Evolutionary conservation across 2,329 filamentous ascomycete genomes (phyloP).

Genomic region (Ophiocordyceps polyrhachis-furcata): DNA sequence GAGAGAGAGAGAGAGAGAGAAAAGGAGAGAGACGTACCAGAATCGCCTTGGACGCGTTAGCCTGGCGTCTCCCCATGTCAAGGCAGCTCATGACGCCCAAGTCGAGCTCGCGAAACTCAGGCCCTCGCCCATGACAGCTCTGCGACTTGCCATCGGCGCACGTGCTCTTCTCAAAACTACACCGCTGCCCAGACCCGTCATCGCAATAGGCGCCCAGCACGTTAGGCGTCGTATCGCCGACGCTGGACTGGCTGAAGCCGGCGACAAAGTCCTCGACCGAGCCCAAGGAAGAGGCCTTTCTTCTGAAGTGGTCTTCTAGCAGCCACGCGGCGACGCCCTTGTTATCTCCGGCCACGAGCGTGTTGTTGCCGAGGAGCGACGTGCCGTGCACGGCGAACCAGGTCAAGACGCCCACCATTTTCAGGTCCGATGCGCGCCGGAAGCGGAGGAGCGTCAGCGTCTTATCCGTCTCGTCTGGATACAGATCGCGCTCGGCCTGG

Average conservation of each 20-base stretch:
- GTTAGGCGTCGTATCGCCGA: slow-evolving; percentile 82
- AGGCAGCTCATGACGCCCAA: slow-evolving; percentile 56
- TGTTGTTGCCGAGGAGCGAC: slow-evolving; percentile 81
- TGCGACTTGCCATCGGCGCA: slow-evolving; percentile 54
- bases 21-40: no score
- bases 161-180: slow-evolving; percentile 65
- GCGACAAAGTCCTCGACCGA: slow-evolving; percentile 52
- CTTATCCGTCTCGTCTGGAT: slow-evolving; percentile 34
- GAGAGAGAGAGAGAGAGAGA: no score
- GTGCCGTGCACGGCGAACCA: slow-evolving; percentile 92
- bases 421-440: slow-evolving; percentile 51
- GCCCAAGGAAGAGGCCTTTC: slow-evolving; percentile 28
- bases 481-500: slow-evolving; percentile 50
- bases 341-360: slow-evolving; percentile 81
- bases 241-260: slow-evolving; percentile 80
- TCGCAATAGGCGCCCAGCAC: slow-evolving; percentile 78
- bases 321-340: slow-evolving; percentile 82
- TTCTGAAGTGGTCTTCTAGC: slow-evolving; percentile 51
- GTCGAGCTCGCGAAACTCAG: slow-evolving; percentile 47
- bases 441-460: slow-evolving; percentile 64
- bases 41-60: slow-evolving; percentile 31
- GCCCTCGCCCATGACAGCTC: slow-evolving; percentile 56
- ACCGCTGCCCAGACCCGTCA: slow-evolving; percentile 55
- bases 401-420: slow-evolving; percentile 63
- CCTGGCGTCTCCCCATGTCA: slow-evolving; percentile 61